These are phyloP conservation scores for Candida lessepsii DNA, from an alignment of 805 yeast species.

Conservation along the genomic window DNA sequence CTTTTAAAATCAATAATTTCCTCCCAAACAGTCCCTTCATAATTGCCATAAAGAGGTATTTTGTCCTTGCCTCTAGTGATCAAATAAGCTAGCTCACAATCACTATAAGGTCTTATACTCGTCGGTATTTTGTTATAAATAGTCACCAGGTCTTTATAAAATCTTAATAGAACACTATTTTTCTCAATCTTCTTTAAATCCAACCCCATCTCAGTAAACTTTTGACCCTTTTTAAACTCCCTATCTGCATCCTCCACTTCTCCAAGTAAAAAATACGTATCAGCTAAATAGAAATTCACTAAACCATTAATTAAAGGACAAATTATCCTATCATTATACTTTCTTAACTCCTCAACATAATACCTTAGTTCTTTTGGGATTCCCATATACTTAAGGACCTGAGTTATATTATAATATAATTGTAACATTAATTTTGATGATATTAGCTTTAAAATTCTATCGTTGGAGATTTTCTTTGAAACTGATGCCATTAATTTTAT, in stretches of 20 bases:
- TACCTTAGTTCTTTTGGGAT: constrained; percentile 57
- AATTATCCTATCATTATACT: constrained; percentile 29
- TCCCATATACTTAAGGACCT: constrained; percentile 48
- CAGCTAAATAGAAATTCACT: constrained; percentile 9
- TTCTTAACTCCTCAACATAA: constrained; percentile 50
- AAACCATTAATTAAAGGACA: constrained; percentile 13
- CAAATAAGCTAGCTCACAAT: background rate
- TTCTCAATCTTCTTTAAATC: background rate
- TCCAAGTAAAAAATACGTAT: constrained; percentile 8
- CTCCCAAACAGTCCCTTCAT: no score
- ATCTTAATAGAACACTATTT: constrained; percentile 6
- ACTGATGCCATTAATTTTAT: constrained; percentile 54
- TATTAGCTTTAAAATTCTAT: constrained; percentile 20
- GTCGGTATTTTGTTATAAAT: background rate
- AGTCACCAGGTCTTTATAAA: background rate
- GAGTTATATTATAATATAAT: constrained; percentile 40
- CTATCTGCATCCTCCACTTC: background rate
- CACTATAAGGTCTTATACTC: background rate
- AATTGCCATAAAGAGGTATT: no score
- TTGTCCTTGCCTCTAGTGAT: no score
- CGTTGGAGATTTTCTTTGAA: constrained; percentile 30
- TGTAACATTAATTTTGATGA: constrained; percentile 33
- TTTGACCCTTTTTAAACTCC: constrained; percentile 2
- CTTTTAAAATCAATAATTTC: no score
- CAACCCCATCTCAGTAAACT: background rate